Evolutionary conservation across 2,329 filamentous ascomycete genomes (phyloP), one percentile per base, ranked within the genome.

Genomic region (Botrytis elliptica): DNA sequence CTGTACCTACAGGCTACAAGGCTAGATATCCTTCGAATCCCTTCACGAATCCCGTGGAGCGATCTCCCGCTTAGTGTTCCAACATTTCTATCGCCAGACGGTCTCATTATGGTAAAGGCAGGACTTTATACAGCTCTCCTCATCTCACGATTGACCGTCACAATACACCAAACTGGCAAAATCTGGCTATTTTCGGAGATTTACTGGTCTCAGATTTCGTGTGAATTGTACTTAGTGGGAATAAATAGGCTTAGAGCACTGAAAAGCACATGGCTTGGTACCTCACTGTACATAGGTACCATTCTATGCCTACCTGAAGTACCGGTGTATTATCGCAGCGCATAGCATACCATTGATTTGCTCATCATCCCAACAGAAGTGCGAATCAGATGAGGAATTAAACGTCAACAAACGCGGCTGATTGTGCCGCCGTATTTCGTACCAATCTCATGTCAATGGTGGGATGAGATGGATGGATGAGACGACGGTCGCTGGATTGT

Each of bases 101-200:
- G 7, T 71, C 72, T 71, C n/a, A 52, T 60, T 73, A 16, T 44
- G 59, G 72, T 42, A 74, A 66, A 29, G 49, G n/a, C 40, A 71
- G 46, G 68, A 69, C 49, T 62, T 40, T 40, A 29, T 42, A 74
- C 72, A 74, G 72, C 72, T 74, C 72, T 71, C 66, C 72, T 70
- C 71, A 55, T 73, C 40, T 29, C 55, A 42, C 46, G 16, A 60
- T 42, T 40, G 29, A 57, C 36, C 9, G n/a, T 68, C 49, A 57
- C 49, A 57, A 57, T 68, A 29, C 55, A 68, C 49, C 49, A n/a
- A 33, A 38, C n/a, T 68, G 66, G 36, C 49, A 68, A 57, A n/a
- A 57, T 68, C 49, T 40, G 25, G 25, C 49, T 33, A 57, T 55
- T 57, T 33, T 68, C 49, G 49, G 65, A n/a, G 16, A 57, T 40